Conservation (phyloP, 2,329 filamentous ascomycete genomes). For the Verticillium zaregamsianum region DNA sequence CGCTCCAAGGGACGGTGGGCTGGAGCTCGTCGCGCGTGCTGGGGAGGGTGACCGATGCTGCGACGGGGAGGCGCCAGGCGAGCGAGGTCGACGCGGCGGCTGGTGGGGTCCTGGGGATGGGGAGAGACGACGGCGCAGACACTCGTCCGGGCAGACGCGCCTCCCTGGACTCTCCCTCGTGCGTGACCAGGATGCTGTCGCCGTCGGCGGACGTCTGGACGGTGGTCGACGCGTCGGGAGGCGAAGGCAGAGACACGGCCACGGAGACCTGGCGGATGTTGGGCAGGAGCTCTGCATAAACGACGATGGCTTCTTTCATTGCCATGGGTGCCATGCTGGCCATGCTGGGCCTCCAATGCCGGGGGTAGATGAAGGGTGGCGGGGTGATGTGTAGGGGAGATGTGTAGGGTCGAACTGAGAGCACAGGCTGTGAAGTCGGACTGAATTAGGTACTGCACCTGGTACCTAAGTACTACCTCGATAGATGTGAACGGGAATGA, state of each 20-base stretch:
- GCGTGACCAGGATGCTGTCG: slow-evolving; percentile 39
- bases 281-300: slow-evolving; percentile 62
- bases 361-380: too few relatives aligned
- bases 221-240: slow-evolving; percentile 34
- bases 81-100: slow-evolving; percentile 21
- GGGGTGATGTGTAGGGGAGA: neutral
- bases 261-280: slow-evolving; percentile 63
- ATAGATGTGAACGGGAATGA: neutral
- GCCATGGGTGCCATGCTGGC: neutral
- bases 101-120: slow-evolving; percentile 20
- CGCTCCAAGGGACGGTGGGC: slow-evolving; percentile 48
- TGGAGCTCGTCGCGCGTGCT: slow-evolving; percentile 21
- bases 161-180: slow-evolving; percentile 31
- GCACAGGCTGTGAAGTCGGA: neutral
- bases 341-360: neutral
- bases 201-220: slow-evolving; percentile 40
- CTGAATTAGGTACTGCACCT: too few relatives aligned
- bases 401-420: neutral
- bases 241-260: slow-evolving; percentile 44
- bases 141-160: slow-evolving; percentile 41
- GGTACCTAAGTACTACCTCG: too few relatives aligned
- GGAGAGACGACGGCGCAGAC: slow-evolving; percentile 27
- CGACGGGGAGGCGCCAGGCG: slow-evolving; percentile 52
- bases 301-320: slow-evolving; percentile 14
- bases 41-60: slow-evolving; percentile 15